Base-by-base conservation (phyloP, 306 rosid genomes). In the Prunus padus region DNA sequence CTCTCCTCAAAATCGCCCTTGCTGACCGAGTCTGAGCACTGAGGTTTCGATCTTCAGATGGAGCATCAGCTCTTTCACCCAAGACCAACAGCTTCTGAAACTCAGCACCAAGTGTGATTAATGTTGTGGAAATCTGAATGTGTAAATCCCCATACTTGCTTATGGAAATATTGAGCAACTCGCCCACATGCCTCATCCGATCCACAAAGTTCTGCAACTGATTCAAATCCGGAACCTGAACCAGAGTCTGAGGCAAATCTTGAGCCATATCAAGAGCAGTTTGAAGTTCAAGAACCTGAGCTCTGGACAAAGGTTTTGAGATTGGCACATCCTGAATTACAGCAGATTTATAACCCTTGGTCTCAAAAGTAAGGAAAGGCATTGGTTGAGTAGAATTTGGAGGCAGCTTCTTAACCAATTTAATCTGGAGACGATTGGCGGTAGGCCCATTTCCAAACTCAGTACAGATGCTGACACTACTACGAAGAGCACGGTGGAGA, bases 301-400 rank as follows among this genome's bases (percentile, higher is more conserved):
- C 80, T 72, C 92, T 79, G 4, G 97, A 86, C 76, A 92, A 63
- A 2, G 97, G 99, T 68, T 90, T 89, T 22, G 97, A 89, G 65
- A 95, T 95, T 0, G 98, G 97, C 9, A 95, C 92, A 31, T 95
- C 98, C 61, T 92, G 98, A 75, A 95, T 90, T 11, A 89, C 98
- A 0, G 96, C 97, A 18, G 98, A 92, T 65, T 88, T 91, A 51
- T 81, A 90, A 1, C 97, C 97, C 40, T 87, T 83, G 42, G 97
- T 86, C 82, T 92, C 98, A 22, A 95, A 87, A 20, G 96, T 89
- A 40, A 95, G 91, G 71, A 90, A 95, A 10, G 97, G 98, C 91
- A 87, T 81, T 1, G 92, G 80, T 54, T 82, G 87, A 4, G 89
- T 90, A 45, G 86, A 90, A 47, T 88, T 90, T 13, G 84, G 76